A percentile compares a stretch with the other conserved stretches of the same genome.
phyloP scores from a whole-genome alignment of 176 grass and related monocot species.

The Pontederia paniculata region DNA sequence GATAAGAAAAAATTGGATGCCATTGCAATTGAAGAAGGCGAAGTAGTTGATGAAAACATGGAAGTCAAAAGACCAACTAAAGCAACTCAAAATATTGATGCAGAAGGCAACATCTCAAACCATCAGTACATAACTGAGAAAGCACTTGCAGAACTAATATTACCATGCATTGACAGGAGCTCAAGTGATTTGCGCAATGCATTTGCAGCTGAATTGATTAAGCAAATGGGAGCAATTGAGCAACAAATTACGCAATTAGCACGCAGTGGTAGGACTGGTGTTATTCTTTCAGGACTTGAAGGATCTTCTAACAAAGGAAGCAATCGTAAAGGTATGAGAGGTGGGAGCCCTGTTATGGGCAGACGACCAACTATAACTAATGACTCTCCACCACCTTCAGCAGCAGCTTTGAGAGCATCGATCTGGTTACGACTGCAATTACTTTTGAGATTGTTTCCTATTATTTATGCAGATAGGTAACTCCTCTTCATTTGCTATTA shows the following conservation, averaged over 20 bases:
- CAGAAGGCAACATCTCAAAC: slow-evolving; percentile 42
- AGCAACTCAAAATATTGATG: slow-evolving; percentile 28
- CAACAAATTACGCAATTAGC: slow-evolving; percentile 71
- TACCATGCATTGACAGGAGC: slow-evolving; percentile 92
- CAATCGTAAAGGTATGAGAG: slow-evolving; percentile 63
- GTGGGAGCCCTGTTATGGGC: slow-evolving; percentile 69
- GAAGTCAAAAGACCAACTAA: slow-evolving; percentile 71
- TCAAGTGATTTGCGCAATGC: slow-evolving; percentile 56
- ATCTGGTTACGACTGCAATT: slow-evolving; percentile 93
- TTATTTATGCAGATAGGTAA: slow-evolving; percentile 87
- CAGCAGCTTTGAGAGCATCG: slow-evolving; percentile 54
- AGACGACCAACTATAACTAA: slow-evolving; percentile 25
- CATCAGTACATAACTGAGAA: slow-evolving; percentile 78
- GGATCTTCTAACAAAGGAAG: slow-evolving; percentile 54
- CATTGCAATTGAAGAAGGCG: slow-evolving; percentile 83
- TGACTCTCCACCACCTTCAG: slow-evolving; percentile 62
- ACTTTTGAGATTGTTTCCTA: slow-evolving; percentile 81
- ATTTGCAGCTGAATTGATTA: slow-evolving; percentile 80
- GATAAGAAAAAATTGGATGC: slow-evolving; percentile 78
- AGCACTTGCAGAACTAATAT: slow-evolving; percentile 81
- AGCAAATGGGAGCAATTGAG: slow-evolving; percentile 85
- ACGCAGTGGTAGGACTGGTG: slow-evolving; percentile 54
- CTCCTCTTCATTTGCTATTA: no score
- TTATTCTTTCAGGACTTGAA: slow-evolving; percentile 30
- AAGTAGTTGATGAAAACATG: slow-evolving; percentile 71